Conservation (phyloP, 495 filamentous ascomycete genomes). For the Penicillium pulvis region DNA sequence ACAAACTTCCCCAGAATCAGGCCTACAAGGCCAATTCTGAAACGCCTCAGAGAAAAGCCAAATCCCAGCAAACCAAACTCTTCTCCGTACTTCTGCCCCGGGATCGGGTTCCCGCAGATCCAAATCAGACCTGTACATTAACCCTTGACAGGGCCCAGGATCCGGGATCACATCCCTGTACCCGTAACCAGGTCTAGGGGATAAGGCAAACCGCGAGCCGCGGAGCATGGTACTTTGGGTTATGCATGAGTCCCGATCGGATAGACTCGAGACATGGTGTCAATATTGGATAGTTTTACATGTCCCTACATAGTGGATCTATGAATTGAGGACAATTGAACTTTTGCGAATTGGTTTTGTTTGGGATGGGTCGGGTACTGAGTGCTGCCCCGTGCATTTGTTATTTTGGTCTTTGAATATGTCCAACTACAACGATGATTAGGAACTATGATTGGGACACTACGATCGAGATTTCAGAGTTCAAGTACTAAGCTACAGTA, state of each 20-base stretch:
- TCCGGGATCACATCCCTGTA: slow-evolving; percentile 16
- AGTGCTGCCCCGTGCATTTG: not conserved
- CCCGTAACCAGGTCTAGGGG: not conserved
- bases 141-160: slow-evolving; percentile 8
- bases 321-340: too few relatives aligned
- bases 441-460: too few relatives aligned
- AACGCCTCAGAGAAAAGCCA: not conserved
- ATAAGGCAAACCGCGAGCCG: not conserved
- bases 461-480: too few relatives aligned
- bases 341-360: not conserved
- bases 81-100: not conserved
- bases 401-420: not conserved
- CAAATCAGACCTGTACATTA: slow-evolving; percentile 1
- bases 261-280: not conserved
- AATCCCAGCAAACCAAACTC: not conserved
- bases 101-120: not conserved
- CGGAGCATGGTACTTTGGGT: slow-evolving; percentile 3
- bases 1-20: not conserved
- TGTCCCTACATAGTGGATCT: too few relatives aligned
- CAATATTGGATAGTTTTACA: not conserved
- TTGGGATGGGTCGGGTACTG: not conserved
- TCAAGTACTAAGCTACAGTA: not conserved
- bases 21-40: not conserved
- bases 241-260: not conserved
- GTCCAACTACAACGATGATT: not conserved